Evolutionary conservation across 2,329 filamentous ascomycete genomes (phyloP), one percentile per base, ranked within the genome.

Genomic region (Penicillium sp.): DNA sequence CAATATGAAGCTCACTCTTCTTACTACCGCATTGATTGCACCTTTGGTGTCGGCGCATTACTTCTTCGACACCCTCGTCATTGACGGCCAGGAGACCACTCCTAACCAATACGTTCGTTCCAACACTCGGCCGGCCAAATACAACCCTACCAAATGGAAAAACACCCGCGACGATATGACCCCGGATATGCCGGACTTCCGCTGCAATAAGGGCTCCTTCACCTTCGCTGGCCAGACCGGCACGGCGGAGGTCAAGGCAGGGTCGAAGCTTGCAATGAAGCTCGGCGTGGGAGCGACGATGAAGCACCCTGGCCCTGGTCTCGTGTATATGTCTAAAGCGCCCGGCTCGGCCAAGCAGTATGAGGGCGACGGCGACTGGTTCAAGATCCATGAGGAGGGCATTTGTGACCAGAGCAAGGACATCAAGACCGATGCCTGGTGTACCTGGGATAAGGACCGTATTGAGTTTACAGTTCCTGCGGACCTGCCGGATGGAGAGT

Each of bases 401-500:
- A 19, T 55, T n/a, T 53, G 51, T n/a, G 37, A 52, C 24, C 43
- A 49, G 38, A 37, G 10, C 22, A 32, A 34, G 29, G 46, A 53
- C 40, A 10, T 53, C 13, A 53, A 29, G 17, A 49, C 21, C n/a
- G 19, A 51, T 10, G 52, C 53, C 29, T 52, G 50, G 50, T 52
- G 50, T 13, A 39, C 47, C 2, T 49, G 6, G 3, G 42, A 10
- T 10, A 49, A 38, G 32, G 41, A 45, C 21, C 41, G 41, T 17
- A 32, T 49, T 39, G 47, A 49, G 32, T 68, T 74, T 21, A 67
- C 59, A 29, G 69, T 76, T 47, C 73, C 74, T 15, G 53, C 57
- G 28, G 72, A 67, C 49, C 66, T 75, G 15, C 63, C 68, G 1
- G 59, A 72, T 21, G 73, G 74, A 41, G 72, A 76, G 50, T 76